phyloP scores from a whole-genome alignment of 2,329 filamentous ascomycete species.

The Penicillium brevicompactum region DNA sequence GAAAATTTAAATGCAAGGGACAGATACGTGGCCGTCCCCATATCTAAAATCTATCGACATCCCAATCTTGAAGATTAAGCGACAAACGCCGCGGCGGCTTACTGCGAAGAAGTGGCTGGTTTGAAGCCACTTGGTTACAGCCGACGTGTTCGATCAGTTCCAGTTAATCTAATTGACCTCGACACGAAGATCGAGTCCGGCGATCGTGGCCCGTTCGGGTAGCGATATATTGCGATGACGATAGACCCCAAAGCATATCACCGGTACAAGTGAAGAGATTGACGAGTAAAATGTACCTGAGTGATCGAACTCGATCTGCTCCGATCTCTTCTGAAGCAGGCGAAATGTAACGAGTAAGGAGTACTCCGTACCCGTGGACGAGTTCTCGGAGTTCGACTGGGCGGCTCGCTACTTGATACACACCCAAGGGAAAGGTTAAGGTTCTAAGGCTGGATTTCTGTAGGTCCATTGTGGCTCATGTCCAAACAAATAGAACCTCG shows the following conservation, averaged over 20 bases:
- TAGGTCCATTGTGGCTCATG: too few species aligned
- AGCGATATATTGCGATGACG: not conserved
- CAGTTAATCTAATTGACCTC: not conserved
- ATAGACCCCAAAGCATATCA: not conserved
- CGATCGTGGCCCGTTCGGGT: not conserved
- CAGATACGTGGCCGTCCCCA: too few species aligned
- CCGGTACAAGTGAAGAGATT: not conserved
- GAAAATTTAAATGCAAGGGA: too few species aligned
- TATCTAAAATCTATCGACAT: too few species aligned
- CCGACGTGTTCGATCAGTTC: not conserved
- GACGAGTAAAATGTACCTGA: not conserved
- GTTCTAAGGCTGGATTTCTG: too few species aligned
- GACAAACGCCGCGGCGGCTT: not conserved
- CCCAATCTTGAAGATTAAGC: not conserved
- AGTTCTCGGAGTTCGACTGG: too few species aligned
- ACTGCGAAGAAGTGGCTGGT: not conserved
- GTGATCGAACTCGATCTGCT: not conserved
- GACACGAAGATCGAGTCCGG: not conserved
- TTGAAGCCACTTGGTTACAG: not conserved
- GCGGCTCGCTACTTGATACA: too few species aligned
- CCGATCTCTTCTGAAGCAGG: not conserved
- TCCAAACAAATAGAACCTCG: too few species aligned
- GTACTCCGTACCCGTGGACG: too few species aligned
- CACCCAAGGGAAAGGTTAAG: too few species aligned
- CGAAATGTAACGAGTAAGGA: too few species aligned